A percentile compares a stretch with the other conserved stretches of the same genome.
Conservation (phyloP, 371 early-diverging fungal genomes). For the Synchytrium microbalum region DNA sequence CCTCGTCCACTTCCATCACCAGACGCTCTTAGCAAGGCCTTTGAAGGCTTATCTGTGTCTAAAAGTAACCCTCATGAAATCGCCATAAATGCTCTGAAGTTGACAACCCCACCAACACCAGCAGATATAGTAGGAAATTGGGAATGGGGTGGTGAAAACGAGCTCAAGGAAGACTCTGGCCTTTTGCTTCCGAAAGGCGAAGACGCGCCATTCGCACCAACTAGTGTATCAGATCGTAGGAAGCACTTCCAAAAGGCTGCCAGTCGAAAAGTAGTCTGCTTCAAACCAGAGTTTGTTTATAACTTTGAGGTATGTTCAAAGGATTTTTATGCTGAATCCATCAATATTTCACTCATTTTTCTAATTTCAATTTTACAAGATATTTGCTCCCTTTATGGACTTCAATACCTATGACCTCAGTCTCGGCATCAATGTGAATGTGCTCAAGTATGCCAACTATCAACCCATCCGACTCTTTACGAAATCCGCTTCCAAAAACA, state of each 20-base stretch:
- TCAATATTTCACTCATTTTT: slow-evolving; percentile 4
- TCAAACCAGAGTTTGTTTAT: slow-evolving; percentile 52
- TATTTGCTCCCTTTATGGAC: slow-evolving; percentile 64
- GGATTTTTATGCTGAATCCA: neutral
- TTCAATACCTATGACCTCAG: slow-evolving; percentile 64
- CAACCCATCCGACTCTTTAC: slow-evolving; percentile 55
- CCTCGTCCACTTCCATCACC: slow-evolving; percentile 13
- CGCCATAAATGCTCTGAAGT: slow-evolving; percentile 8
- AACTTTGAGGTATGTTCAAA: slow-evolving; percentile 44
- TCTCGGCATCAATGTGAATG: slow-evolving; percentile 57
- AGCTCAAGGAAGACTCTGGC: slow-evolving; percentile 27
- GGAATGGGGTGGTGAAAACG: slow-evolving; percentile 29
- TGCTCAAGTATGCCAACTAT: slow-evolving; percentile 50
- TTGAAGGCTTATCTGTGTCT: slow-evolving; percentile 1
- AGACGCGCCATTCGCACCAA: slow-evolving; percentile 15
- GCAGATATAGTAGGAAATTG: slow-evolving; percentile 26
- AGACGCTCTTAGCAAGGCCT: slow-evolving; percentile 11
- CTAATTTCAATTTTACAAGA: slow-evolving; percentile 33
- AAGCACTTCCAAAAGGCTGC: slow-evolving; percentile 52
- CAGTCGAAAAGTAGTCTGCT: slow-evolving; percentile 40
- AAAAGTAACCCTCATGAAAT: neutral
- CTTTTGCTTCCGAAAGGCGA: slow-evolving; percentile 26
- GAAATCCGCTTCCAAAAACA: slow-evolving; percentile 31
- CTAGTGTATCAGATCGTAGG: slow-evolving; percentile 42
- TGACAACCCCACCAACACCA: slow-evolving; percentile 12